A percentile compares a stretch with the other conserved stretches of the same genome.
phyloP scores from a whole-genome alignment of 305 asterid genomes.

The Plantago coronopus region DNA sequence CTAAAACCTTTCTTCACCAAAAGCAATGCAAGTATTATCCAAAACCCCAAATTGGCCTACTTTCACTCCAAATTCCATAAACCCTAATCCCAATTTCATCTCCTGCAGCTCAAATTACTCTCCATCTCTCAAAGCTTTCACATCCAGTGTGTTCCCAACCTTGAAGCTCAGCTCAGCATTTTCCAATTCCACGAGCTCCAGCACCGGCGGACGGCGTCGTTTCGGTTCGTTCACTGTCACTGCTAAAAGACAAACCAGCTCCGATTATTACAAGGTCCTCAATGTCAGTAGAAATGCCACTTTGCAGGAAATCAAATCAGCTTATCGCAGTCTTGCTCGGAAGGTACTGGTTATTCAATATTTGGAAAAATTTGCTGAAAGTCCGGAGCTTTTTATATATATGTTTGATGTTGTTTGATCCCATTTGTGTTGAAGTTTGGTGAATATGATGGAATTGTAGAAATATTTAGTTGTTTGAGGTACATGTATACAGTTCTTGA shows the following conservation, averaged over 20 bases:
- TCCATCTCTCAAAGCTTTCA: slow-evolving; percentile 25
- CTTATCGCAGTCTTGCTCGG: slow-evolving; percentile 92
- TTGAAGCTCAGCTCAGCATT: slow-evolving; percentile 18
- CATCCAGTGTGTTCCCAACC: slow-evolving; percentile 22
- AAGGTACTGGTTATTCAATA: slow-evolving; percentile 65
- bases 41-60: slow-evolving; percentile 27
- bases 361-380: too few relatives aligned
- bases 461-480: too few relatives aligned
- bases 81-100: slow-evolving; percentile 29
- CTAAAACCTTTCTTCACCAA: too few relatives aligned
- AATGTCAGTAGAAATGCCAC: slow-evolving; percentile 70
- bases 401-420: not conserved
- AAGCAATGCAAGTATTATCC: slow-evolving; percentile 37
- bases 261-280: slow-evolving; percentile 75
- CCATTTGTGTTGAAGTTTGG: not conserved
- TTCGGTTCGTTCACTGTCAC: slow-evolving; percentile 38
- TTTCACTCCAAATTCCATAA: slow-evolving; percentile 29
- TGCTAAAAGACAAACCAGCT: slow-evolving; percentile 29
- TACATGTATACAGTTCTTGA: too few relatives aligned
- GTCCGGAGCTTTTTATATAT: too few relatives aligned
- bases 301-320: slow-evolving; percentile 73
- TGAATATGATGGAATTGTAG: too few relatives aligned
- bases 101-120: slow-evolving; percentile 25
- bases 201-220: slow-evolving; percentile 37
- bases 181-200: slow-evolving; percentile 19